Base-by-base conservation (phyloP, 2,329 filamentous ascomycete genomes). In the Aspergillus chevalieri region DNA sequence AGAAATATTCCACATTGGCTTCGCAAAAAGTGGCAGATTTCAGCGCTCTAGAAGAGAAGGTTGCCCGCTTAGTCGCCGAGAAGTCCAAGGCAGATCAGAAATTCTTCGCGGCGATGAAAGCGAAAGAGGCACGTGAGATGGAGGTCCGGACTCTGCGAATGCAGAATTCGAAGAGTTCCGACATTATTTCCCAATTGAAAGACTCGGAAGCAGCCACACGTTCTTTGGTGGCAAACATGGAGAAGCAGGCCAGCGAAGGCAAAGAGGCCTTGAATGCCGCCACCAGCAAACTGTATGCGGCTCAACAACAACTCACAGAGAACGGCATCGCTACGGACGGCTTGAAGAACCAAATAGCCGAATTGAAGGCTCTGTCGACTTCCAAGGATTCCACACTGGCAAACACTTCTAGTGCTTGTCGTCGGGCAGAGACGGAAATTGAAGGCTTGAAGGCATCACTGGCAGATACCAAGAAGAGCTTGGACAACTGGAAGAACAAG, bases 11-110 rank as follows among this genome's bases (percentile, higher is more conserved):
- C 64, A 83, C 84, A 19, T 71, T 95, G 50, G 90, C 90, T 6
- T 85, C 86, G 46, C 92, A 89, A 73, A 97, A 95, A 70, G 83
- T 95, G 30, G 80, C 86, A 60, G 90, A 95, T 54, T 83, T 87
- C 47, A 75, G 78, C 5, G 77, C 79, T 3, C 74, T 89, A 64
- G 91, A 97, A 71, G 90, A 95, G 49, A 87, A 86, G 54, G 76
- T 92, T 34, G 74, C 82, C 15, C 77, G 87, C 21, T 74, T 94
- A 17, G 82, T 82, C 38, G 88, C 89, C 0, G 90, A 98, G 70
- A 98, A 98, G 74, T 84, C 86, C 56, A 97, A 96, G 70, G 92
- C 92, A 1, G 93, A 98, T 63, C 92, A 97, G 65, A 97, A 97
- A 70, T 98, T 95, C 66, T 97, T 97, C 68, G 89, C 88, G 1